Conservation (phyloP, 1,284 basidiomycete species). For the Ustilago cynodontis region DNA sequence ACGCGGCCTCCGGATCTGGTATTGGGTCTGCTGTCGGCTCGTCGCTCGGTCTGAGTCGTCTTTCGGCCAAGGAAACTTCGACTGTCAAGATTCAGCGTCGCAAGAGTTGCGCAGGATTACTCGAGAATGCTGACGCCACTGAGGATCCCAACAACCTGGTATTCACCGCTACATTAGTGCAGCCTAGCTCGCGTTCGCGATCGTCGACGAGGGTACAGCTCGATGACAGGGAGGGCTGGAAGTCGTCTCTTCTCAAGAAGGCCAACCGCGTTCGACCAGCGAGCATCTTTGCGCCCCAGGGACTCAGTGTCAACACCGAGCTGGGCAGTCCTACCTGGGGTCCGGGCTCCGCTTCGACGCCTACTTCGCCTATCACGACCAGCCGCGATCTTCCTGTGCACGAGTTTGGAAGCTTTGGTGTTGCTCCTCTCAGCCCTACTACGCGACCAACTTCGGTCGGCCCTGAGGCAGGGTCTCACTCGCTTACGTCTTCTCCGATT, state of each 20-base stretch:
- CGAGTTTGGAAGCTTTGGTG: slow-evolving; percentile 36
- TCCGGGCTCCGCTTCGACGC: slow-evolving; percentile 36
- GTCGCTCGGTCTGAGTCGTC: slow-evolving; percentile 54
- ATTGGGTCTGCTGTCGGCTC: slow-evolving; percentile 59
- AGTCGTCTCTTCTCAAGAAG: slow-evolving; percentile 46
- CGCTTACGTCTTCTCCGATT: slow-evolving; percentile 42
- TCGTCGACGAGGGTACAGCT: slow-evolving; percentile 30
- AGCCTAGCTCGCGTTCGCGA: slow-evolving; percentile 45
- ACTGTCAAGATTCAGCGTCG: slow-evolving; percentile 58
- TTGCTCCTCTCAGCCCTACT: slow-evolving; percentile 25
- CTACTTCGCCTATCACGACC: slow-evolving; percentile 32
- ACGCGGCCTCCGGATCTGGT: slow-evolving; percentile 41
- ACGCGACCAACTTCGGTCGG: slow-evolving; percentile 15
- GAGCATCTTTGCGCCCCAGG: slow-evolving; percentile 42
- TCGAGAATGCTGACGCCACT: slow-evolving; percentile 43
- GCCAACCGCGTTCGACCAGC: slow-evolving; percentile 40
- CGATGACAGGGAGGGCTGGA: slow-evolving; percentile 48
- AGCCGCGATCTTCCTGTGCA: slow-evolving; percentile 32
- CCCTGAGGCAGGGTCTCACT: slow-evolving; percentile 16
- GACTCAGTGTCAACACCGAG: slow-evolving; percentile 38
- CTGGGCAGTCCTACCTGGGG: slow-evolving; percentile 36
- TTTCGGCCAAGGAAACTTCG: slow-evolving; percentile 52
- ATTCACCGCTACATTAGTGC: slow-evolving; percentile 47
- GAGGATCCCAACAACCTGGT: slow-evolving; percentile 43
- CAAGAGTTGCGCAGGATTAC: slow-evolving; percentile 49